Evolutionary conservation across 108 stramenopile species (phyloP), one percentile per base, ranked within the genome.

Genomic region (Pseudonitzschia delicatissima): DNA sequence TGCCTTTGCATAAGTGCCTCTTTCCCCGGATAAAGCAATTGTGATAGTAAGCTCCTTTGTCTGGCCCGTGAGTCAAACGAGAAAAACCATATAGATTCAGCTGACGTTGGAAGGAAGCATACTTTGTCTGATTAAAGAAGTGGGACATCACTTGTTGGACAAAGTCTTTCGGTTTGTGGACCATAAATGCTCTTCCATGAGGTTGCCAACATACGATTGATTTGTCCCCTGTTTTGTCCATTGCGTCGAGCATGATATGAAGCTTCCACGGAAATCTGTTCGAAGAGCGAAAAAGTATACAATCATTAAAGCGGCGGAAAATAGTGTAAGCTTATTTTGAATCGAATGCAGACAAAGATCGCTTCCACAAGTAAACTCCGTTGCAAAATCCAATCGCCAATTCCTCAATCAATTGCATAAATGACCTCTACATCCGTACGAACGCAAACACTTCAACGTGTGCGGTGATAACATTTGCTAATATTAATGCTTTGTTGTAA

Each of bases 71-170:
- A 20, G 73, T 78, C 0, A 84, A 76, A 5, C 83, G 60, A 0
- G 66, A 63, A 51, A 84, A 84, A 33, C 81, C 81, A 39, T 82
- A 85, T 13, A 82, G 60, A 51, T 85, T 90, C 4, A 90, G 81
- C 72, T 79, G 78, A 27, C 78, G 78, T 52, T 79, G 78, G 35
- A 79, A 79, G 26, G 72, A 73, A 36, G 78, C 72, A 67, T 74
- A 74, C 73, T 90, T 91, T 32, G 90, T 87, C 62, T 89, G 91
- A 42, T 82, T 83, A 71, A 96, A 96, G 68, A 90, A 91, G 11
- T 71, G 45, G 5, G 92, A 93, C 88, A 98, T 85, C 36, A 95
- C 63, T 31, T 83, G 26, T n/a, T 67, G 57, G 13, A 87, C 85
- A 64, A 93, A 88, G 5, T 77, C 83, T 40, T 81, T 79, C 5